Evolutionary conservation across 257 asterid genomes (phyloP), one percentile per base, ranked within the genome.

Genomic region (Solanum corneliomulleri): DNA sequence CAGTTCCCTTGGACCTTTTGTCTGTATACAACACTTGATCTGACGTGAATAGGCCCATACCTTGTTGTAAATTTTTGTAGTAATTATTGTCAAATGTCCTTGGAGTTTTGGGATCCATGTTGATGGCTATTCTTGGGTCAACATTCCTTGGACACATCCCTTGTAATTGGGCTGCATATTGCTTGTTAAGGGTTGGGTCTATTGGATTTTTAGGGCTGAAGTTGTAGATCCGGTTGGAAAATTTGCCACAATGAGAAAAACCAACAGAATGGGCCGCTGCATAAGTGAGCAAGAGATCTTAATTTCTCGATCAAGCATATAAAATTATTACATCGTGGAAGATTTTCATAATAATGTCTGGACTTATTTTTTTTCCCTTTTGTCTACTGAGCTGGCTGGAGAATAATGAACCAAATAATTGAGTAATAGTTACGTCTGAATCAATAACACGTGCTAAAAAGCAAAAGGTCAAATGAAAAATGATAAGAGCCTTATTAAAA

Each of bases 51-150:
- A 96, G 89, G 14, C 99, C 99, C 87, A 90, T 94, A 7, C 98
- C 98, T 41, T 92, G 90, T 37, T 92, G 89, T 21, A 96, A 94
- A 66, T 92, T 96, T 37, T 86, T 71, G 85, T 89, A 96, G 86
- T 94, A 96, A 13, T 78, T 93, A 33, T 96, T 96, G 80, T 96
- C 99, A 88, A 96, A 95, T 4, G 0, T 86, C 83, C 92, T 87
- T 0, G 99, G 98, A 1, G 98, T 93, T 31, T 81, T 87, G 1
- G 99, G 99, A 86, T 96, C 99, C 98, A 96, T 94, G 85, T 94
- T 85, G 10, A 95, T 87, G 86, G 95, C 99, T 64, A 93, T 85
- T 35, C 88, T 64, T 0, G 98, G 95, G 70, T 94, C 96, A 56
- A 91, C 97, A 60, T 90, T 88, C 47, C 2, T 90, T 0, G 99